Evolutionary conservation across 768 basidiomycete genomes (phyloP), one percentile per base, ranked within the genome.

Genomic region (Tylopilus sp.): DNA sequence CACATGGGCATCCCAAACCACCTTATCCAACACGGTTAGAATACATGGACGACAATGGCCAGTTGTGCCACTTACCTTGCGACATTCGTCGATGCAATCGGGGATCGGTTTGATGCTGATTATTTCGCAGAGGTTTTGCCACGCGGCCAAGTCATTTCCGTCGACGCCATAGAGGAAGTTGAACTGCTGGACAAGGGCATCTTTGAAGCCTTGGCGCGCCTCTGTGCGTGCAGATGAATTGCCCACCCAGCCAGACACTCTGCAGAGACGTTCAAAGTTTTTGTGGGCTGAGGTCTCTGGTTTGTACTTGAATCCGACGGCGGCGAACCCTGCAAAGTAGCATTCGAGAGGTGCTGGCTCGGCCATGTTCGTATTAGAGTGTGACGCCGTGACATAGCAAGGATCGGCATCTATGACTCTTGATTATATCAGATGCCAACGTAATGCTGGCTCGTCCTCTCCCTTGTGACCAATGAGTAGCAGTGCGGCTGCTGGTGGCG

Each of bases 171-270:
- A 66, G 26, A 57, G 22, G 13, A 48, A 44, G 40, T 68, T 66
- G 44, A 68, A 66, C 28, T 66, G 41, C 30, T 64, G 44, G 1
- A 63, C 55, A 33, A 66, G 59, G 6, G 66, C 64, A 20, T 58
- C 56, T 2, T 57, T 44, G 58, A 61, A 65, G 12, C 22, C 41
- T 3, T 12, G 2, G 8, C 44, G 49, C 0, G 61, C 55, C 2
- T 40, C 2, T 6, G n/a, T 1, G 8, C 50, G 46, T 6, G 51
- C 50, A 1, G 44, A 1, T 0, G 44, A 41, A 18, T 50, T 38
- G 3, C 12, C 30, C 1, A 10, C 13, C 58, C 58, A 66, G 12
- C 40, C 35, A 1, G 47, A 49, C 1, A 10, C 17, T 7, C 35
- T 41, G 52, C 57, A 56, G 6, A 65, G 50, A 45, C 36, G 51